Evolutionary conservation across 2,329 filamentous ascomycete species (phyloP).

Genomic region (Aspergillus sp.): DNA sequence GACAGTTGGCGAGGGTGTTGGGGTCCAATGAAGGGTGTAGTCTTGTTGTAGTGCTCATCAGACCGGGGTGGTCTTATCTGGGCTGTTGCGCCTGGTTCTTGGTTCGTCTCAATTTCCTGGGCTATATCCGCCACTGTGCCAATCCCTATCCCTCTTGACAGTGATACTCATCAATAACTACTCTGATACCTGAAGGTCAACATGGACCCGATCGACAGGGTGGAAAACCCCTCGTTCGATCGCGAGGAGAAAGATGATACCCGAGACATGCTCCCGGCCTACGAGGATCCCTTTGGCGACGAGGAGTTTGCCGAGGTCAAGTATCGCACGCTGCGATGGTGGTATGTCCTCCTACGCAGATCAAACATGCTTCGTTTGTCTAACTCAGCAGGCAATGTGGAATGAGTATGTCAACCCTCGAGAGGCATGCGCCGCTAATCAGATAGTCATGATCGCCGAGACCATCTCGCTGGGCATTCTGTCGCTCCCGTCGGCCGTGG

Average conservation of each 20-base stretch:
- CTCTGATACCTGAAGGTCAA: no score
- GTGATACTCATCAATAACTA: no score
- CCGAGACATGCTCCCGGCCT: not conserved
- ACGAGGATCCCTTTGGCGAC: conserved; percentile 31
- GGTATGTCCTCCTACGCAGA: conserved; percentile 7
- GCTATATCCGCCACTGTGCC: no score
- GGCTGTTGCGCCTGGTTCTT: no score
- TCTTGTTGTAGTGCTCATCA: no score
- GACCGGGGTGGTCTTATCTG: no score
- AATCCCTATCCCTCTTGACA: no score
- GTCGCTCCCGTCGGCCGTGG: conserved; percentile 51
- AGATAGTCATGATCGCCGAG: conserved; percentile 54
- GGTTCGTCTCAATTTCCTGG: no score
- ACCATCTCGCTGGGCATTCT: conserved; percentile 57
- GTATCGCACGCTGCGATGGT: conserved; percentile 50
- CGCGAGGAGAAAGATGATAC: conserved; percentile 4
- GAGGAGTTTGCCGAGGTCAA: conserved; percentile 41
- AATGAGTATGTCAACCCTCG: conserved; percentile 27
- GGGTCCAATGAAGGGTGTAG: no score
- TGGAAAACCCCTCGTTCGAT: not conserved
- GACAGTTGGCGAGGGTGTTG: no score
- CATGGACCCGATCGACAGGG: not conserved
- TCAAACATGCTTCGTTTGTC: no score
- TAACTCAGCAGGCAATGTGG: conserved; percentile 33
- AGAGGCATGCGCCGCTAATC: not conserved